Conservation (phyloP, 805 yeast species). For the Hanseniaspora mollemarum region DNA sequence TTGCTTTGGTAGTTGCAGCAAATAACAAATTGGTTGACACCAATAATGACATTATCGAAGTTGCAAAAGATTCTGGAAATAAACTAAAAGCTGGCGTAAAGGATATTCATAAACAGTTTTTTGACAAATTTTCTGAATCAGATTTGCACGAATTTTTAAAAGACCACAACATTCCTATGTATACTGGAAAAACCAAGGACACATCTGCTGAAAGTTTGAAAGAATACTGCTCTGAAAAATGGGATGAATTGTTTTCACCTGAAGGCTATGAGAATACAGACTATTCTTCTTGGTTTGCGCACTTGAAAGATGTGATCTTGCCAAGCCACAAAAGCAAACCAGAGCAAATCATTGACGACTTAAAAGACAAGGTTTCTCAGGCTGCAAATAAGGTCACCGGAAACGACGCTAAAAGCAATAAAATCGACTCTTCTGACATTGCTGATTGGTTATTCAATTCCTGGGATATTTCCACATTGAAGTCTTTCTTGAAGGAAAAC, state of each 20-base stretch:
- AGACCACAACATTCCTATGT: conserved; percentile 24
- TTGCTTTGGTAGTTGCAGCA: background rate
- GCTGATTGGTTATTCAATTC: conserved; percentile 41
- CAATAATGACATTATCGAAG: background rate
- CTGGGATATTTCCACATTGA: conserved; percentile 33
- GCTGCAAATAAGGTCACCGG: background rate
- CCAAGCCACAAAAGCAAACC: background rate
- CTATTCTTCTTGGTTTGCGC: conserved; percentile 5
- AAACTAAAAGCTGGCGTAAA: background rate
- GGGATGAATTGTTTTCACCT: conserved; percentile 10
- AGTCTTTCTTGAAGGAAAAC: conserved; percentile 28
- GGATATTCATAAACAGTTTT: background rate
- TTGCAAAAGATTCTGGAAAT: background rate
- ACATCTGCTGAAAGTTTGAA: background rate
- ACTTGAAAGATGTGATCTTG: background rate
- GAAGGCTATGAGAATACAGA: conserved; percentile 13
- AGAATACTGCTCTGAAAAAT: conserved; percentile 9
- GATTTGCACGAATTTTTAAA: conserved; percentile 28
- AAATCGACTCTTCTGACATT: conserved; percentile 15
- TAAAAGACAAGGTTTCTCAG: background rate
- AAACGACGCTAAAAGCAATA: background rate
- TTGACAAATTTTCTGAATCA: background rate
- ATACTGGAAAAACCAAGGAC: background rate
- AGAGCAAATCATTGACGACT: background rate
- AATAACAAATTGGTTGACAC: background rate